Percentiles rank a stretch among this genome's conserved stretches.
phyloP scores from a whole-genome alignment of 169 alveolate species.

The Cyclospora cayetanensis region DNA sequence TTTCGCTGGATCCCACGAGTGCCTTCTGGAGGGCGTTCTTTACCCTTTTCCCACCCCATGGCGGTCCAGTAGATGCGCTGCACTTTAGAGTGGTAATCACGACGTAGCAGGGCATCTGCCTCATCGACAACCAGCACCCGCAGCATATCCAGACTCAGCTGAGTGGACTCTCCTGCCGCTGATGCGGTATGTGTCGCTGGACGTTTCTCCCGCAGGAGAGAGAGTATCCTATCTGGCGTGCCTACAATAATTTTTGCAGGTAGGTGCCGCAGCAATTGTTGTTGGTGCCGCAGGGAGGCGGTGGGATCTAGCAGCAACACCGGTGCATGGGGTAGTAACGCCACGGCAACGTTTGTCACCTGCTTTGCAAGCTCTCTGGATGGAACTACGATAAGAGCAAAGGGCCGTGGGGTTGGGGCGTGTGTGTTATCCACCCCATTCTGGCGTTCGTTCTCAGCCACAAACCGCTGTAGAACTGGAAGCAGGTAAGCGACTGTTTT shows the following conservation, averaged over 20 bases:
- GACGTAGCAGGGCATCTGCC: slow-evolving; percentile 64
- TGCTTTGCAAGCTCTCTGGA: slow-evolving; percentile 64
- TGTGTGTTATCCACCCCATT: neutral
- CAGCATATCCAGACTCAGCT: slow-evolving; percentile 2
- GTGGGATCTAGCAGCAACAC: slow-evolving; percentile 42
- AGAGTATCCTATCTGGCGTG: slow-evolving; percentile 17
- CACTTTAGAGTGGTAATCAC: slow-evolving; percentile 63
- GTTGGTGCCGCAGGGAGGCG: slow-evolving; percentile 45
- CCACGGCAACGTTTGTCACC: slow-evolving; percentile 34
- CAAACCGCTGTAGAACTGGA: slow-evolving; percentile 79
- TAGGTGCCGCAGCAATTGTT: neutral
- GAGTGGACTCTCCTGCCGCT: neutral
- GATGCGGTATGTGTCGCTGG: neutral
- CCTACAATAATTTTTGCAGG: neutral
- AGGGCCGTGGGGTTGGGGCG: neutral
- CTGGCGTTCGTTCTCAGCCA: neutral
- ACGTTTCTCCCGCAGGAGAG: neutral
- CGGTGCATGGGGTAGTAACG: slow-evolving; percentile 64
- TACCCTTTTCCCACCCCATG: neutral
- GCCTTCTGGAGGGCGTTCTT: neutral
- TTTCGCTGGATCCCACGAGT: neutral
- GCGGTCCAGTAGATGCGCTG: neutral
- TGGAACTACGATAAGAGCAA: slow-evolving; percentile 44
- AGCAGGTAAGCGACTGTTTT: slow-evolving; percentile 92
- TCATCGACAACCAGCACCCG: slow-evolving; percentile 59